Percentiles rank a stretch among this genome's conserved stretches.
phyloP scores from a whole-genome alignment of 2,329 filamentous ascomycete genomes.

The Diplocarpon mali region DNA sequence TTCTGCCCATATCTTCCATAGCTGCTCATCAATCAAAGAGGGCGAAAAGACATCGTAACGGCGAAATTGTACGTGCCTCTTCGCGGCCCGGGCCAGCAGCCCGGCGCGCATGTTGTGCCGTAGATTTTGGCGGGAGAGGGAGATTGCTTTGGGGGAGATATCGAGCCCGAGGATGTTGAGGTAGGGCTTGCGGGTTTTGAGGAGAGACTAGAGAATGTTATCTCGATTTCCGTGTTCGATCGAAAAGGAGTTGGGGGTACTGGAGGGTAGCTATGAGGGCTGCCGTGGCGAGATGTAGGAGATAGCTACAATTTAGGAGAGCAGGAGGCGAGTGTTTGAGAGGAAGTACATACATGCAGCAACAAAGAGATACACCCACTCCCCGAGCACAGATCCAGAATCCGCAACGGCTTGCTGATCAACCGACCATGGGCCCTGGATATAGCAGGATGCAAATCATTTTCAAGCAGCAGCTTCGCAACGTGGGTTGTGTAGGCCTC shows the following conservation, averaged over 20 bases:
- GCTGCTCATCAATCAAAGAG: no score
- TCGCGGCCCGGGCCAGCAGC: no score
- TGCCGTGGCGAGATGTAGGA: not conserved
- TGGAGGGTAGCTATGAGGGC: no score
- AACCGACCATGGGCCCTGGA: not conserved
- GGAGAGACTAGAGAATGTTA: no score
- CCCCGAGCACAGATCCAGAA: slow-evolving; percentile 84
- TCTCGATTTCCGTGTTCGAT: no score
- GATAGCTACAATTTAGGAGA: slow-evolving; percentile 4
- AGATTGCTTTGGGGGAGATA: slow-evolving; percentile 37
- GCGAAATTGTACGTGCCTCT: no score
- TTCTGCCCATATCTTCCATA: no score
- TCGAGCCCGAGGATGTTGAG: slow-evolving; percentile 62
- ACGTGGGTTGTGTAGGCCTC: slow-evolving; percentile 55
- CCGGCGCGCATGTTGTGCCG: no score
- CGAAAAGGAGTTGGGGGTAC: no score
- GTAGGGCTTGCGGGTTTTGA: not conserved
- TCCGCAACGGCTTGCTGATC: slow-evolving; percentile 32
- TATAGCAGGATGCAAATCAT: not conserved
- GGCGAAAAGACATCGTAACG: no score
- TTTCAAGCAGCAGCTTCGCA: slow-evolving; percentile 22
- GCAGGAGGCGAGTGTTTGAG: slow-evolving; percentile 24
- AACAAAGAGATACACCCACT: slow-evolving; percentile 82
- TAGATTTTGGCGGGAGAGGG: no score
- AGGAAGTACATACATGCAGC: slow-evolving; percentile 40